These are phyloP conservation scores for Pelargonium myrrhifolium DNA, from an alignment of 441 rosid species.

Conservation along the genomic window DNA sequence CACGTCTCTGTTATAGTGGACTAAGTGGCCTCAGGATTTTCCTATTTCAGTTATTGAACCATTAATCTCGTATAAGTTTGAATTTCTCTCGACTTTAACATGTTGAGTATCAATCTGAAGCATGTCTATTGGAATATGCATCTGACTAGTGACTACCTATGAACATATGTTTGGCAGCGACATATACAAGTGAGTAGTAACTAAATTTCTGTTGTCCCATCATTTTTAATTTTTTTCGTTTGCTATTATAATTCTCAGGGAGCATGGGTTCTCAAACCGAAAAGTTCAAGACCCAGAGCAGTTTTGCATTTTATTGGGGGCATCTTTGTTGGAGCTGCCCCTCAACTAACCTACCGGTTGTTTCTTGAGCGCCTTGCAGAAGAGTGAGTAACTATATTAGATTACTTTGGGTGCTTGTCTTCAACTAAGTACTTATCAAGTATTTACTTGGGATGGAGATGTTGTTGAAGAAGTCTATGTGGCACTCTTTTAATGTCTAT, in stretches of 20 bases:
- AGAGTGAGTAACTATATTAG: conserved; percentile 39
- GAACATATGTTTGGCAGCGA: background rate
- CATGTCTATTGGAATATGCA: background rate
- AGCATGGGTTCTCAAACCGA: conserved; percentile 88
- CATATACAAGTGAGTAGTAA: background rate
- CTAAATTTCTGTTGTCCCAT: background rate
- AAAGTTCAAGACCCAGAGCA: conserved; percentile 48
- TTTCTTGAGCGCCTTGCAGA: conserved; percentile 90
- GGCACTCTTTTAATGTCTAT: background rate
- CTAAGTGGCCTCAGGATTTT: too few species aligned
- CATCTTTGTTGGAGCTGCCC: conserved; percentile 96
- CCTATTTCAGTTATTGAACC: too few species aligned
- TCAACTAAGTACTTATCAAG: background rate
- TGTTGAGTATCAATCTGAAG: background rate
- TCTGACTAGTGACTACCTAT: too few species aligned
- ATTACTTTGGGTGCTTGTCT: background rate
- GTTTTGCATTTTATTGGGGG: conserved; percentile 90
- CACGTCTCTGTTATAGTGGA: too few species aligned
- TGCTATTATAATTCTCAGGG: conserved; percentile 40
- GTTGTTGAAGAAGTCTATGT: background rate
- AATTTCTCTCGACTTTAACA: background rate
- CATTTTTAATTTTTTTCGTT: background rate
- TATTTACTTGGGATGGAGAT: conserved; percentile 1
- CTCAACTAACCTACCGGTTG: conserved; percentile 86
- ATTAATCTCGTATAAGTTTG: too few species aligned